Conservation (phyloP, 2,329 filamentous ascomycete species). For the Ophiostoma perfectum region DNA sequence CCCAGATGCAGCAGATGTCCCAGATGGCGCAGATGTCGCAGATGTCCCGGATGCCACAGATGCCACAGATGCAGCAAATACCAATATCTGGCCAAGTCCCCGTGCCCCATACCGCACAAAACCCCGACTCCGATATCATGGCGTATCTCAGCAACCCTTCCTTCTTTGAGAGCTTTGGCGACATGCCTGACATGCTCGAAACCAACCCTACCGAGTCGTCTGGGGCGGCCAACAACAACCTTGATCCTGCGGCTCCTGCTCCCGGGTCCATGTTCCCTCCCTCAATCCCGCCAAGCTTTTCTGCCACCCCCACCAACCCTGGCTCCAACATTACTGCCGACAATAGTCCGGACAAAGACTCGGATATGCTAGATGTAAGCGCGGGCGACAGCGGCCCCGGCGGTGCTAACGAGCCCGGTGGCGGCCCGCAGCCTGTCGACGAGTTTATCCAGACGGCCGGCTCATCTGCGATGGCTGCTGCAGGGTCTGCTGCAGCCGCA, state of each 20-base stretch:
- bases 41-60: neutral
- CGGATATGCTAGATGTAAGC: neutral
- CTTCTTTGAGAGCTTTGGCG: slow-evolving; percentile 27
- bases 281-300: neutral
- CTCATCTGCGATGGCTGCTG: slow-evolving; percentile 30
- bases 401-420: slow-evolving; percentile 29
- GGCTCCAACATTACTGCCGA: slow-evolving; percentile 13
- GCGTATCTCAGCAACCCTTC: slow-evolving; percentile 41
- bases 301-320: neutral
- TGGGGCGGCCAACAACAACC: neutral
- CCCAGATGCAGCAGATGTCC: neutral
- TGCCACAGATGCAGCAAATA: neutral
- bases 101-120: neutral
- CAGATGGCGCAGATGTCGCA: neutral
- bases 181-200: slow-evolving; percentile 7
- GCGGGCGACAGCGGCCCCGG: slow-evolving; percentile 8
- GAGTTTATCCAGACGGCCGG: neutral
- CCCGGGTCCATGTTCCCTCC: slow-evolving; percentile 17
- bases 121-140: slow-evolving; percentile 37
- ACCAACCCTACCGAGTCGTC: neutral
- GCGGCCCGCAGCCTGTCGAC: slow-evolving; percentile 39
- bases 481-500: neutral
- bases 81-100: neutral
- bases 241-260: neutral
- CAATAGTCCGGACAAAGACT: slow-evolving; percentile 25